Evolutionary conservation across 805 yeast genomes (phyloP).

Genomic region (Hanseniaspora mollemarum): DNA sequence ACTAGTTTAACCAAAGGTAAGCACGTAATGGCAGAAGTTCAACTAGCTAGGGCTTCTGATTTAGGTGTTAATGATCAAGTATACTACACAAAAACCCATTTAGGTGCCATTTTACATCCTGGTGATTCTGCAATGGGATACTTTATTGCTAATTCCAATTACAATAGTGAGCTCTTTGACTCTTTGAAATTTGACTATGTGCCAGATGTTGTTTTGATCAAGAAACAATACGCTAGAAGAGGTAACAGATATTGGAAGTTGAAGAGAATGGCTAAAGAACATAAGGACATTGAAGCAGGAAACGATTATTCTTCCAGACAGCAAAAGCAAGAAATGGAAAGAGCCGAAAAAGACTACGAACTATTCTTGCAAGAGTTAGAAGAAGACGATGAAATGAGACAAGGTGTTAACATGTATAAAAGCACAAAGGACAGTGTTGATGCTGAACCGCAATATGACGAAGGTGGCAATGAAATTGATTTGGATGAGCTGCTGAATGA

Average conservation of each 20-base stretch:
- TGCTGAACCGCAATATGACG: conserved; percentile 52
- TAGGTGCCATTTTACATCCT: conserved; percentile 89
- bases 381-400: conserved; percentile 91
- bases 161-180: conserved; percentile 80
- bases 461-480: conserved; percentile 77
- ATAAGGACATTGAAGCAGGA: conserved; percentile 72
- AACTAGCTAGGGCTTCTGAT: conserved; percentile 81
- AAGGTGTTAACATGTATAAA: conserved; percentile 79
- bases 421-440: conserved; percentile 34
- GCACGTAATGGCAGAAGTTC: conserved; percentile 75
- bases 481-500: conserved; percentile 91
- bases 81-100: conserved; percentile 76
- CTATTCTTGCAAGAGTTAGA: conserved; percentile 91
- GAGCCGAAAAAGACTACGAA: conserved; percentile 91
- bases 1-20: conserved; percentile 70
- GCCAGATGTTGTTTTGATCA: conserved; percentile 79
- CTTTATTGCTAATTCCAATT: conserved; percentile 71
- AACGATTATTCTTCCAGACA: conserved; percentile 50
- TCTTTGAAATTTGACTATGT: conserved; percentile 46
- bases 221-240: conserved; percentile 78
- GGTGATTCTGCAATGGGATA: conserved; percentile 95
- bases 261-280: conserved; percentile 96
- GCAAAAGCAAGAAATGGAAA: conserved; percentile 77
- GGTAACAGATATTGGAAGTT: conserved; percentile 78
- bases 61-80: conserved; percentile 76